These are phyloP conservation scores for Stellera chamaejasme DNA, from an alignment of 345 rosid species.

Conservation along the genomic window DNA sequence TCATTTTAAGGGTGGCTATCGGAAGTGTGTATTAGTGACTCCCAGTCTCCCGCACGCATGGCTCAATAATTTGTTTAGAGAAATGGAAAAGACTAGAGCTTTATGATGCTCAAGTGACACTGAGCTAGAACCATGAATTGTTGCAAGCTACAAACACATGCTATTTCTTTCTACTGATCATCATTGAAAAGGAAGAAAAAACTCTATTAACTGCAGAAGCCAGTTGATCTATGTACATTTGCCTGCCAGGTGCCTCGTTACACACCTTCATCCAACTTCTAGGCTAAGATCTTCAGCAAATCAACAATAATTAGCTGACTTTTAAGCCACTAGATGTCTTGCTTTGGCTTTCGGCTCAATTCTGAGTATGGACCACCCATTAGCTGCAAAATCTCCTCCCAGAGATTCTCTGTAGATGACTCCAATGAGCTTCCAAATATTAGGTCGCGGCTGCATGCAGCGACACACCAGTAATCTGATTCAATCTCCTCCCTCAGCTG, in stretches of 20 bases:
- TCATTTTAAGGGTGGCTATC: too few species aligned
- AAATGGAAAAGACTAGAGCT: too few species aligned
- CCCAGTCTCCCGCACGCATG: too few species aligned
- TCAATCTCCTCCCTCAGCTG: slow-evolving; percentile 85
- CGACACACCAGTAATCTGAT: slow-evolving; percentile 72
- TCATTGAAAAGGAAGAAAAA: not conserved
- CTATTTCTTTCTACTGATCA: too few species aligned
- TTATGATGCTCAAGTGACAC: too few species aligned
- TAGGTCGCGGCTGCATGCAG: slow-evolving; percentile 77
- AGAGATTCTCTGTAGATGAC: slow-evolving; percentile 47
- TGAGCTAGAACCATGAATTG: too few species aligned
- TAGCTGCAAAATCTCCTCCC: slow-evolving; percentile 90
- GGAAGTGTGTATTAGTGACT: too few species aligned
- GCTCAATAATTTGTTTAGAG: too few species aligned
- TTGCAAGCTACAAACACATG: too few species aligned
- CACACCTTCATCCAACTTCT: slow-evolving; percentile 11
- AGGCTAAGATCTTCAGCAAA: slow-evolving; percentile 5
- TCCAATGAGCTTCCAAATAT: slow-evolving; percentile 41
- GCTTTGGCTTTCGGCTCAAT: slow-evolving; percentile 82
- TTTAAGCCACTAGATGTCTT: slow-evolving; percentile 42
- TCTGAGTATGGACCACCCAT: slow-evolving; percentile 92
- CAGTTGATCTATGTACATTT: slow-evolving; percentile 49
- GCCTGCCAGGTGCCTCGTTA: slow-evolving; percentile 19
- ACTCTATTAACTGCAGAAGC: slow-evolving; percentile 15
- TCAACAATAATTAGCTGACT: slow-evolving; percentile 4